phyloP scores from a whole-genome alignment of 805 yeast genomes.

The Barnettozyma sp. region DNA sequence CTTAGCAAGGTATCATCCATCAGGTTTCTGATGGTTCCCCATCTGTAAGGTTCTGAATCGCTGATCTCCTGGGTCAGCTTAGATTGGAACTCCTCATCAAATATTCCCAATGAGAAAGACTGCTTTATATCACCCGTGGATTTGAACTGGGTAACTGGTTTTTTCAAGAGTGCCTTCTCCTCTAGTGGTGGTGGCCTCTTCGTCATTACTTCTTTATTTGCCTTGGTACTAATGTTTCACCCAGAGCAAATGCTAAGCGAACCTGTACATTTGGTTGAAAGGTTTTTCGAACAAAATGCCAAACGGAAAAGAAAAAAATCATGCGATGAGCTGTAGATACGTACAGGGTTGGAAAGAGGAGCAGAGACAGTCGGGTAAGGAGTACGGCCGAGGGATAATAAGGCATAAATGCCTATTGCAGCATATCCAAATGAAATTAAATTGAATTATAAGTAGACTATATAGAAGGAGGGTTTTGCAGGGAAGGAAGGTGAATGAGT shows the following conservation, averaged over 20 bases:
- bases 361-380: too few relatives aligned
- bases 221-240: too few relatives aligned
- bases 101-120: slow-evolving; percentile 43
- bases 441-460: not conserved
- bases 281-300: too few relatives aligned
- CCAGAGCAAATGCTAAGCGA: too few relatives aligned
- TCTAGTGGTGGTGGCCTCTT: slow-evolving; percentile 3
- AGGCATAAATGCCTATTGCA: too few relatives aligned
- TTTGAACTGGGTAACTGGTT: slow-evolving; percentile 14
- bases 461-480: too few relatives aligned
- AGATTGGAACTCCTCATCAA: slow-evolving; percentile 35
- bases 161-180: slow-evolving; percentile 4
- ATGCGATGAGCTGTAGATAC: slow-evolving; percentile 2
- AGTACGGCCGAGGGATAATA: too few relatives aligned
- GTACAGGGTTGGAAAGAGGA: too few relatives aligned
- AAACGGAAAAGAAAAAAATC: too few relatives aligned
- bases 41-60: slow-evolving; percentile 70
- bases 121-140: slow-evolving; percentile 29
- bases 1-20: slow-evolving; percentile 72
- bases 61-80: slow-evolving; percentile 38
- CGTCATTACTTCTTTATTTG: too few relatives aligned
- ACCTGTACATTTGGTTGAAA: too few relatives aligned
- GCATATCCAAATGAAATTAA: not conserved
- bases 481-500: too few relatives aligned
- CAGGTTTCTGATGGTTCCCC: slow-evolving; percentile 77